A percentile compares a stretch with the other conserved stretches of the same genome.
Conservation (phyloP, 1,284 basidiomycete species). For the Cutaneotrichosporon spelunceum region DNA sequence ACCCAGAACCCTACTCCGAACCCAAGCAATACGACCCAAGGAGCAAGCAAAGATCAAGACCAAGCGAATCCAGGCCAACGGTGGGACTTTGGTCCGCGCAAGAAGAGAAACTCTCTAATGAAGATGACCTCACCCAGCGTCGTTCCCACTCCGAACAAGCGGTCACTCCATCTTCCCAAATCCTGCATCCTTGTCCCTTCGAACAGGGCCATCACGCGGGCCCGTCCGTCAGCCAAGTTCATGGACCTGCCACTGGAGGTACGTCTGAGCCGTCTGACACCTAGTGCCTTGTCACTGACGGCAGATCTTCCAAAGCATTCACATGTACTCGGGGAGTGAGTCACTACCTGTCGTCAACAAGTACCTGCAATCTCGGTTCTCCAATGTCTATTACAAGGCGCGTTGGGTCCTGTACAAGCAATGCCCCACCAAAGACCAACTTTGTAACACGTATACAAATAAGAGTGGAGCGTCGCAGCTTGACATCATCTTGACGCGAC, state of each 20-base stretch:
- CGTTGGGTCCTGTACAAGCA: neutral
- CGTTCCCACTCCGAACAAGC: neutral
- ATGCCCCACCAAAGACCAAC: neutral
- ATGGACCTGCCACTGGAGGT: neutral
- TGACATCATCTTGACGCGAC: neutral
- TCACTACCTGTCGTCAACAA: neutral
- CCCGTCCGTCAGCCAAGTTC: neutral
- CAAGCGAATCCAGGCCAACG: no score
- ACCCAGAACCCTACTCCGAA: no score
- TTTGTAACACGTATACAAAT: neutral
- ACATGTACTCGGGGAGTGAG: neutral
- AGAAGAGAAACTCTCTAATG: neutral
- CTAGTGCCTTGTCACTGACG: neutral
- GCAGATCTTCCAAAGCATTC: neutral
- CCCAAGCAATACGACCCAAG: no score
- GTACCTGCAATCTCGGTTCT: neutral
- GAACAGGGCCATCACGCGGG: neutral
- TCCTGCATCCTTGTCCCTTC: neutral
- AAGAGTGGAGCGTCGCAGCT: neutral
- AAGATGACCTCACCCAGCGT: neutral
- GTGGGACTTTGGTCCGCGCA: no score
- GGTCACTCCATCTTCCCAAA: neutral
- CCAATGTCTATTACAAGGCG: neutral
- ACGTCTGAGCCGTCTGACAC: neutral
- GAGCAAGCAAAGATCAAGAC: no score